Base-by-base conservation (phyloP, 2,329 filamentous ascomycete species). In the Nigrograna mackinnonii region DNA sequence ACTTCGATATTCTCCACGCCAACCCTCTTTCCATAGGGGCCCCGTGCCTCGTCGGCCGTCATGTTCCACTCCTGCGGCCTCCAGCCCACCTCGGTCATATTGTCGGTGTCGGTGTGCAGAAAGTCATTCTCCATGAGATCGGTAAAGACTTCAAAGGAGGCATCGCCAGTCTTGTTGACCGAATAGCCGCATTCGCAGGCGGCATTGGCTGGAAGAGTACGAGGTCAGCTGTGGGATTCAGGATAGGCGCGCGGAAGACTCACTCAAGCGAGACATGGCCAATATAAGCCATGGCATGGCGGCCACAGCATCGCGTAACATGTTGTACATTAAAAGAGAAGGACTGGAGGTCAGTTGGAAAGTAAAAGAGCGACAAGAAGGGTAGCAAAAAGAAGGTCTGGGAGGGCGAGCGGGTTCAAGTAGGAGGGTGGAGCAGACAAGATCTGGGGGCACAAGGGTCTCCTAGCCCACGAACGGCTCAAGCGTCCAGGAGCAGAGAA, bases 181-280 rank as follows among this genome's bases (percentile, higher is more conserved):
- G 78, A 78, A 64, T 89, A 91, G 38, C 87, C 88, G 60, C 88
- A 92, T 55, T 87, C 80, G 69, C 88, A 91, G 47, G 77, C 73
- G 4, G 78, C 76, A 31, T 56, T 53, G 31, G 60, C 68, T 70
- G 44, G 18, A 43, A 19, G 43, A 26, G 41, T 21, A 24, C 38
- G 35, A 44, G 39, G 9, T 28, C n/a, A 28, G 12, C 16, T 13
- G 16, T 18, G 12, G 17, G 31, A 34, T 9, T 34, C 12, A 11
- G 31, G 12, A 12, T 34, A 9, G 33, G 11, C 13, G 5, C 16
- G 43, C 24, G 20, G 24, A 35, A 20, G 32, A 61, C 63, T 50
- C 47, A 67, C 64, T 48, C 18, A 64, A 54, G 46, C 55, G 56
- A 51, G 63, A 56, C 35, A 63, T 41, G 42, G 52, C 54, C 32